Evolutionary conservation across 441 rosid species (phyloP), one percentile per base, ranked within the genome.

Genomic region (Jatropha podagrica): DNA sequence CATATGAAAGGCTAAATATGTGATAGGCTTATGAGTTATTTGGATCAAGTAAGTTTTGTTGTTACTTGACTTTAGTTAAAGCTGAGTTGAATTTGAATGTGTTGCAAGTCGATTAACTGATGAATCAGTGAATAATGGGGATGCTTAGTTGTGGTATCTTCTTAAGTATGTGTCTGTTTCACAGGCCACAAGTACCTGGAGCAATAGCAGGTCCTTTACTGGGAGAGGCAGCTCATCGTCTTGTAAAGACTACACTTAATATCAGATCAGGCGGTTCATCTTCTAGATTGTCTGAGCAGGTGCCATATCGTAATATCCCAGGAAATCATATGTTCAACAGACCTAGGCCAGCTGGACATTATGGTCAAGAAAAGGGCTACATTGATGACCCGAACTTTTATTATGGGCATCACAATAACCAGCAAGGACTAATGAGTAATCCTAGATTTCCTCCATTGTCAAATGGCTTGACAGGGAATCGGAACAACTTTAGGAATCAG

Each of bases 211-310:
- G 98, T 44, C 88, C 84, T 49, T 15, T 77, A 38, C 83, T 96
- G 81, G 98, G 97, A 81, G 98, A 91, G 83, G 97, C 97, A 68
- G 98, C 97, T 78, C 98, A 94, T 82, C 98, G 99, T 74, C 98
- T 96, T 73, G 89, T 96, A 73, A 96, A 86, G 87, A 96, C 87
- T 81, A 87, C 95, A 0, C 98, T 96, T 65, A 94, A 91, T 82
- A 81, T 91, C 74, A 91, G 85, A 86, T 51, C 88, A 41, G 86
- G 84, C 83, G 88, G 91, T 52, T 81, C 87, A 20, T 78, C 88
- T 40, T 79, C 85, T 54, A 88, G 86, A 74, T 68, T 75, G 56
- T 68, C 77, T 44, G 95, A 87, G 76, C 93, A 85, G 48, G 85
- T 78, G 1, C 73, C 80, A 27, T 62, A 76, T 79, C 83, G 78